Conservation (phyloP, 768 basidiomycete species). For the Calocybe cyanea region DNA sequence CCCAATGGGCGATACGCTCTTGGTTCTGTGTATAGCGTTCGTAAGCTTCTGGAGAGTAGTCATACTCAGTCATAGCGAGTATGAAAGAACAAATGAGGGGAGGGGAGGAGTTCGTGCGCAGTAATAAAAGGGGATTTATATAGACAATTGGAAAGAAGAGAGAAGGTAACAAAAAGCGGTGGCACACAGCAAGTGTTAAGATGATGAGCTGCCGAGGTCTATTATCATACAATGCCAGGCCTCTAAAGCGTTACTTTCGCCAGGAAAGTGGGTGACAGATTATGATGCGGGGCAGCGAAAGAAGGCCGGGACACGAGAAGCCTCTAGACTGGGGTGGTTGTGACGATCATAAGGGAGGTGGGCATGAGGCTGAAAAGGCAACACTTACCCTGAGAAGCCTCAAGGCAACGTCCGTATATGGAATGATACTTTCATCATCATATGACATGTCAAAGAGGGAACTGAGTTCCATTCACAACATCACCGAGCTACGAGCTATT, state of each 20-base stretch:
- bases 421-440: not conserved
- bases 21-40: conserved; percentile 45
- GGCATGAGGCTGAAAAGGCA: conserved; percentile 11
- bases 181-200: conserved; percentile 1
- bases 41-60: conserved; percentile 55
- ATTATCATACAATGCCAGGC: conserved; percentile 11
- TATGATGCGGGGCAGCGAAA: conserved; percentile 2
- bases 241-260: conserved; percentile 8
- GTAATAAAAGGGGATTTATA: not conserved
- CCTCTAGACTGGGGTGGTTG: conserved; percentile 7
- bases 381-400: conserved; percentile 8
- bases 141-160: not conserved
- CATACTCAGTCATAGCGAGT: conserved; percentile 52
- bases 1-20: conserved; percentile 48
- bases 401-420: conserved; percentile 1
- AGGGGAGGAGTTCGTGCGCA: not conserved
- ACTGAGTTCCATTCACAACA: not conserved
- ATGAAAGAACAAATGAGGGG: not conserved
- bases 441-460: conserved; percentile 1
- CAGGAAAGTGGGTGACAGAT: conserved; percentile 9
- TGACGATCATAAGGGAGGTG: conserved; percentile 1
- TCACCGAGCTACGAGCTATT: no score
- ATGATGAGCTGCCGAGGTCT: conserved; percentile 7
- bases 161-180: conserved; percentile 4
- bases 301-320: not conserved